These are phyloP conservation scores for Paraconiothyrium sp. DNA, from an alignment of 2,329 filamentous ascomycete species.

Conservation along the genomic window DNA sequence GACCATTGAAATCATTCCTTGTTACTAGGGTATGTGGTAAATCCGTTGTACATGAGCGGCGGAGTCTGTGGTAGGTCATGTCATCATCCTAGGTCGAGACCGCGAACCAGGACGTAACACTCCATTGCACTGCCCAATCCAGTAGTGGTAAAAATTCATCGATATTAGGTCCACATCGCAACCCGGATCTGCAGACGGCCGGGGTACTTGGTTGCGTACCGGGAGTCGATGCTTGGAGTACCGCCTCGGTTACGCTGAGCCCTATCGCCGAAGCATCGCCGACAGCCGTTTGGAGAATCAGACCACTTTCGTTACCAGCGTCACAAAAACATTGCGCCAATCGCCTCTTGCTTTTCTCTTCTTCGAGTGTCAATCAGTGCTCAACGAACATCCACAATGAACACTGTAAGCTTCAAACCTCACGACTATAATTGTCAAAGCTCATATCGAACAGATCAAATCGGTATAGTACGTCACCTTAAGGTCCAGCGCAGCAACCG, in stretches of 20 bases:
- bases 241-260: background rate
- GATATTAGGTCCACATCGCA: background rate
- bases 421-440: background rate
- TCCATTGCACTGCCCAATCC: too few relatives aligned
- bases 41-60: too few relatives aligned
- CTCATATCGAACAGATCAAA: slow-evolving; percentile 57
- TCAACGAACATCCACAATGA: slow-evolving; percentile 51
- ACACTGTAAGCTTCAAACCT: slow-evolving; percentile 57
- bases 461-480: slow-evolving; percentile 64
- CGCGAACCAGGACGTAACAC: too few relatives aligned
- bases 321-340: slow-evolving; percentile 24
- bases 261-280: slow-evolving; percentile 29
- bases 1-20: too few relatives aligned
- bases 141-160: background rate
- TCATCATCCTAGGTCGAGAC: too few relatives aligned
- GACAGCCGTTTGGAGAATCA: slow-evolving; percentile 28
- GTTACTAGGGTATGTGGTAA: too few relatives aligned
- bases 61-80: too few relatives aligned
- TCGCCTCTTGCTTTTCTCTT: slow-evolving; percentile 17
- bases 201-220: background rate
- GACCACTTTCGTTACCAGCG: slow-evolving; percentile 42
- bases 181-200: too few relatives aligned
- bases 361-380: slow-evolving; percentile 11
- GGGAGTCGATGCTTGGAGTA: too few relatives aligned
- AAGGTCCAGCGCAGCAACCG: background rate